Base-by-base conservation (phyloP, 208 protist species). In the Trypanosomatidae sp. region DNA sequence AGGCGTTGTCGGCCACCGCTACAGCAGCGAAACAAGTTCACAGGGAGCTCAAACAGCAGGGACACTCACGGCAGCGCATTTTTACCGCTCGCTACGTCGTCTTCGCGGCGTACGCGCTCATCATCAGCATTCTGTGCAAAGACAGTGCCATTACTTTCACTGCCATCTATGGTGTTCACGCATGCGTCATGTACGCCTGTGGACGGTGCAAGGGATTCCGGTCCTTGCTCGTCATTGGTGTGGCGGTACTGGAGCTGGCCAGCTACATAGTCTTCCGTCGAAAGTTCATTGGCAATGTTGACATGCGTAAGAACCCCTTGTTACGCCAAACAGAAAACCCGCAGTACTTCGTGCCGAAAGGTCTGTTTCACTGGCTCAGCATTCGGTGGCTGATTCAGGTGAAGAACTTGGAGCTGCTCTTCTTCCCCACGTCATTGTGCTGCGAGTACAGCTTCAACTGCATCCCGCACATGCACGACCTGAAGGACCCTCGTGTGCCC, bases 391-490 rank as follows among this genome's bases (percentile, higher is more conserved):
- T 91, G 25, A 83, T 97, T 46, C 89, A 95, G 53, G 79, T 88
- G 36, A 87, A 91, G 73, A 95, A 98, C 80, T n/a, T 90, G 12
- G 79, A 86, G 70, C 85, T 98, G 7, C 85, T 97, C 49, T 82
- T 97, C 66, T 91, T 87, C 53, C 95, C 95, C 5, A 85, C 72
- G 3, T 66, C 71, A n/a, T 68, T 98, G 62, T 96, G 83, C 71
- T 91, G 82, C 66, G 95, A 98, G 80, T 98, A 98, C 79, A 91
- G 84, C 62, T 96, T 91, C 78, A 91, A 97, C 72, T 97, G 92
- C 75, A 86, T 98, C 22, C 93, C 93, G 13, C 71, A 86, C 28
- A 49, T 97, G 52, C 39, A 71, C 22, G 70, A 58, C 46, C 25
- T 87, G 19, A 28, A 58, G 0, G 87, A 95, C 77, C 60, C 79